These are phyloP conservation scores for Geranomyces variabilis DNA, from an alignment of 192 early-diverging fungal genomes.

Conservation along the genomic window DNA sequence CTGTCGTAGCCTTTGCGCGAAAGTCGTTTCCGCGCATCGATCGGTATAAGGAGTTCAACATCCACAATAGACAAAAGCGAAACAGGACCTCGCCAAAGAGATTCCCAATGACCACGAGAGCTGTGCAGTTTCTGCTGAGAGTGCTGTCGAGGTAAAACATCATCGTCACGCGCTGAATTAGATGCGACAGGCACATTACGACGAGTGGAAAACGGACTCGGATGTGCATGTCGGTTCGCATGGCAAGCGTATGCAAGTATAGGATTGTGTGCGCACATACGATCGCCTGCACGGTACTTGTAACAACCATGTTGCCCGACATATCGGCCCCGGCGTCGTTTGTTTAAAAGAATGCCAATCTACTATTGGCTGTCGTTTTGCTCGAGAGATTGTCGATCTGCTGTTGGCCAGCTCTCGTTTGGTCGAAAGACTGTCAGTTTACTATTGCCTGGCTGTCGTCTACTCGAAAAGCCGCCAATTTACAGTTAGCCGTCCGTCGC, in stretches of 20 bases:
- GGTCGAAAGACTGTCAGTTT: too few relatives aligned
- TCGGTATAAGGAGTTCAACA: slow-evolving; percentile 5
- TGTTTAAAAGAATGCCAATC: too few relatives aligned
- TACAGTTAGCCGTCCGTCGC: too few relatives aligned
- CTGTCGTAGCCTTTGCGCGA: background rate
- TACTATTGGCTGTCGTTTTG: too few relatives aligned
- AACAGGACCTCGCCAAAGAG: slow-evolving; percentile 21
- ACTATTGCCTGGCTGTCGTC: too few relatives aligned
- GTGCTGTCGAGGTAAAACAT: slow-evolving; percentile 31
- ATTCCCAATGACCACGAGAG: slow-evolving; percentile 28
- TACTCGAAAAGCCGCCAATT: too few relatives aligned
- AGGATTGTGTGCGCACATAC: slow-evolving; percentile 13
- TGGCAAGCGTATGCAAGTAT: background rate
- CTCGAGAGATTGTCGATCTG: too few relatives aligned
- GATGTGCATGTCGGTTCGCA: background rate
- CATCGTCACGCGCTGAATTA: slow-evolving; percentile 24
- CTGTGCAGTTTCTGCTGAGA: slow-evolving; percentile 19
- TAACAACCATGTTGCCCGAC: background rate
- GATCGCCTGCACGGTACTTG: background rate
- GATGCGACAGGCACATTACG: slow-evolving; percentile 4
- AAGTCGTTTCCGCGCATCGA: background rate
- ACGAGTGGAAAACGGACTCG: background rate
- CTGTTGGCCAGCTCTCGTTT: too few relatives aligned
- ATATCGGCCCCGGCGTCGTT: too few relatives aligned
- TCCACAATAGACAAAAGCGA: slow-evolving; percentile 4